A percentile compares a stretch with the other conserved stretches of the same genome.
These are phyloP conservation scores for Graphilbum sp. DNA, from an alignment of 2,329 filamentous ascomycete genomes.

Conservation along the genomic window DNA sequence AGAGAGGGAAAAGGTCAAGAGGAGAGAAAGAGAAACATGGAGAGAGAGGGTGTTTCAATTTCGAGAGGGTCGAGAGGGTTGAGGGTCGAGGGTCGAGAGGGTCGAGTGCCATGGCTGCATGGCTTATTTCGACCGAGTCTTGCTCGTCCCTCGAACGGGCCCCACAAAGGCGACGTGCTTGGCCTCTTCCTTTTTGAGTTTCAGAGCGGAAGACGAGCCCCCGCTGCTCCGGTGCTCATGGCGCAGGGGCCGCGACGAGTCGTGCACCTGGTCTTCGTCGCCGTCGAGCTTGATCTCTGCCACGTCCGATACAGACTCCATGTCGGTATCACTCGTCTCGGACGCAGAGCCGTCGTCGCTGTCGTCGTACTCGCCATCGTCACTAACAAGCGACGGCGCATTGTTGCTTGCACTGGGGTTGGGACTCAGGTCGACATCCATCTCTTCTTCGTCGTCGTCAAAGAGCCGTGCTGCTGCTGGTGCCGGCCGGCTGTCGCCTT, in stretches of 20 bases:
- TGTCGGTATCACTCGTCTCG: conserved; percentile 39
- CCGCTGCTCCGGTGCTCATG: conserved; percentile 21
- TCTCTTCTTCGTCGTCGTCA: conserved; percentile 26
- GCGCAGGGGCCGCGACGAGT: conserved; percentile 22
- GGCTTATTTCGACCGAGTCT: conserved; percentile 17
- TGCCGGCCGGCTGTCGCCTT: too few species aligned
- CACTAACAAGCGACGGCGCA: conserved; percentile 63
- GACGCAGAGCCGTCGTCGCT: conserved; percentile 50
- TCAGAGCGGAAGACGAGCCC: conserved; percentile 21
- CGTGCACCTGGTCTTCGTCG: conserved; percentile 21
- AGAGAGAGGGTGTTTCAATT: background rate
- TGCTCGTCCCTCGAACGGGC: conserved; percentile 26
- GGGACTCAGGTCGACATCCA: conserved; percentile 50
- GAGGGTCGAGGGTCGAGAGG: background rate
- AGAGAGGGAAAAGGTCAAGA: background rate
- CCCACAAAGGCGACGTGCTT: conserved; percentile 41
- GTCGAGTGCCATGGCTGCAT: too few species aligned
- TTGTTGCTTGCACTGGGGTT: conserved; percentile 57
- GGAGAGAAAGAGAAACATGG: background rate
- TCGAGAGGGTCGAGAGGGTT: background rate
- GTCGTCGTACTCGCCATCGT: conserved; percentile 64
- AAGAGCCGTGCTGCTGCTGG: conserved; percentile 4
- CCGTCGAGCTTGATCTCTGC: conserved; percentile 47
- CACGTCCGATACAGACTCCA: conserved; percentile 43
- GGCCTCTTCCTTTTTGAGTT: conserved; percentile 35